Evolutionary conservation across 1,139 yeast species (phyloP).

Genomic region (Pichia sp.): DNA sequence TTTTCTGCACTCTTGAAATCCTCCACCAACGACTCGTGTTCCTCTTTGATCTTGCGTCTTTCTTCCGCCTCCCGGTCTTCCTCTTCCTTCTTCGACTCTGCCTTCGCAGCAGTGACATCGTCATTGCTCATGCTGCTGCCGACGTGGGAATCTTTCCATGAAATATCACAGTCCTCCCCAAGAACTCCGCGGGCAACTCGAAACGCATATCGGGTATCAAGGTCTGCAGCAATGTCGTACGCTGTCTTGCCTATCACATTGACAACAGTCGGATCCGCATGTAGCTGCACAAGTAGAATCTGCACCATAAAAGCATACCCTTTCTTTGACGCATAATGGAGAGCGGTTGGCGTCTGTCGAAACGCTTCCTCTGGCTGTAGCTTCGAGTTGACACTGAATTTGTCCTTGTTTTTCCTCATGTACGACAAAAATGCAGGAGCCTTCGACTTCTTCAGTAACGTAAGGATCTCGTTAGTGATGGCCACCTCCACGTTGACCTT

Average conservation of each 20-base stretch:
- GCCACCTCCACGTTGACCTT: slow-evolving; percentile 39
- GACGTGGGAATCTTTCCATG: slow-evolving; percentile 47
- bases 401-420: slow-evolving; percentile 57
- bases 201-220: slow-evolving; percentile 51
- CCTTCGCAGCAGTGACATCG: slow-evolving; percentile 14
- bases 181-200: slow-evolving; percentile 62
- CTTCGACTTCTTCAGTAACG: slow-evolving; percentile 65
- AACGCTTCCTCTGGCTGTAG: slow-evolving; percentile 53
- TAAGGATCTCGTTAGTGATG: slow-evolving; percentile 50
- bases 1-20: slow-evolving; percentile 24
- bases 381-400: slow-evolving; percentile 43
- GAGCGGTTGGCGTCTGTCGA: slow-evolving; percentile 61
- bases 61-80: slow-evolving; percentile 2
- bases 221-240: slow-evolving; percentile 47
- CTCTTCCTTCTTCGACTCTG: slow-evolving; percentile 1
- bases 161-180: slow-evolving; percentile 60
- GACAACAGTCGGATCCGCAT: slow-evolving; percentile 62
- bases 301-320: slow-evolving; percentile 68
- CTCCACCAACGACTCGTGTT: slow-evolving; percentile 34
- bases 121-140: slow-evolving; percentile 64
- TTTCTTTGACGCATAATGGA: slow-evolving; percentile 74
- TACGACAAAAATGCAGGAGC: slow-evolving; percentile 71
- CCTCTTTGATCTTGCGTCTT: slow-evolving; percentile 26
- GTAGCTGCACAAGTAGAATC: slow-evolving; percentile 56
- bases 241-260: slow-evolving; percentile 62